These are phyloP conservation scores for Heliosperma pusillum DNA, from an alignment of 148 eudicot species.

Conservation along the genomic window DNA sequence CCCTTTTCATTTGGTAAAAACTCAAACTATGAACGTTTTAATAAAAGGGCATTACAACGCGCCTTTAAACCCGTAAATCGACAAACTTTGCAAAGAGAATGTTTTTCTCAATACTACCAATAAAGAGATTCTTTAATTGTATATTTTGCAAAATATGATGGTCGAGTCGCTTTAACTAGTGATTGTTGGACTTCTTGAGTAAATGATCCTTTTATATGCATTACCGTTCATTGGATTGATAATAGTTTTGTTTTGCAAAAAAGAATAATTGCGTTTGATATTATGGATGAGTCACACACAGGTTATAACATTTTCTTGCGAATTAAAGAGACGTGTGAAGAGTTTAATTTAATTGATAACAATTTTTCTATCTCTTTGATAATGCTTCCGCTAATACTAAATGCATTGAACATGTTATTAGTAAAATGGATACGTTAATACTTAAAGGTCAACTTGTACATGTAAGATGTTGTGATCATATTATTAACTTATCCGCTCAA, in stretches of 20 bases:
- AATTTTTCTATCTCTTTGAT: background rate
- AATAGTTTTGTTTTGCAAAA: background rate
- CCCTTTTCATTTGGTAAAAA: no score
- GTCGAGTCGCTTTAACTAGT: slow-evolving; percentile 2
- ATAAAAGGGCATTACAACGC: no score
- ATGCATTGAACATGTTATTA: background rate
- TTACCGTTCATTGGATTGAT: slow-evolving; percentile 10
- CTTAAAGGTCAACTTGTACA: background rate
- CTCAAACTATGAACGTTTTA: no score
- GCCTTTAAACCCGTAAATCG: no score
- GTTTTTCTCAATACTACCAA: background rate
- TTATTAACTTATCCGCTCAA: background rate
- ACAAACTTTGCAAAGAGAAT: no score
- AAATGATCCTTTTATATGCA: background rate
- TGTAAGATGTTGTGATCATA: background rate
- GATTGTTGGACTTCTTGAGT: background rate
- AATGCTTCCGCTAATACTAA: background rate
- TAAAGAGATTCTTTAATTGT: background rate
- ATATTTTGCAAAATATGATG: background rate
- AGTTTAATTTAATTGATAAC: background rate
- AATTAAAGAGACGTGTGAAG: background rate
- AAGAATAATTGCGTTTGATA: slow-evolving; percentile 10
- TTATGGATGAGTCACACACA: background rate
- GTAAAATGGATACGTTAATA: background rate
- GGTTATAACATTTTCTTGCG: background rate